phyloP scores from a whole-genome alignment of 345 rosid genomes.

The Gossypium bickii region DNA sequence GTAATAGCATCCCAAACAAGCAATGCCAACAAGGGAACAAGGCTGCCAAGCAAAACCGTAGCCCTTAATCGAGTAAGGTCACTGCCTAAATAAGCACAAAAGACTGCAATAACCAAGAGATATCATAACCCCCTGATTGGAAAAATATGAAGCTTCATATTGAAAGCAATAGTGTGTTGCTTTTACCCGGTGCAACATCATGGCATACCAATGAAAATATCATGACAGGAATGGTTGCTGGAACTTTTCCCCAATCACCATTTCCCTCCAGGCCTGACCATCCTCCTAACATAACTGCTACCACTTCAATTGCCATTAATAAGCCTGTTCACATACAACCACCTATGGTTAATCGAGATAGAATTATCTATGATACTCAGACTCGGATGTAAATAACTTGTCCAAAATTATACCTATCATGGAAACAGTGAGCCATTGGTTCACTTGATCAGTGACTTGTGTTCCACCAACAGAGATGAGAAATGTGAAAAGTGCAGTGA shows the following conservation, averaged over 20 bases:
- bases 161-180: background rate
- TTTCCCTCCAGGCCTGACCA: constrained; percentile 48
- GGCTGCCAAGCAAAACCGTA: constrained; percentile 50
- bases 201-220: constrained; percentile 62
- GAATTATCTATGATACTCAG: background rate
- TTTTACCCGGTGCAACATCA: constrained; percentile 51
- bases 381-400: background rate
- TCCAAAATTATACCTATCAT: constrained; percentile 45
- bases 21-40: constrained; percentile 50
- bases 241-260: constrained; percentile 54
- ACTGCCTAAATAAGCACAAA: constrained; percentile 58
- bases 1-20: constrained; percentile 56
- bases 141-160: background rate
- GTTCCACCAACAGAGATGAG: constrained; percentile 52
- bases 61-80: constrained; percentile 46
- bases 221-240: constrained; percentile 52
- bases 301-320: constrained; percentile 48
- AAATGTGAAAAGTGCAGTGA: constrained; percentile 28
- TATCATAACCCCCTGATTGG: background rate
- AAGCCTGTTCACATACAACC: constrained; percentile 30
- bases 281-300: constrained; percentile 40
- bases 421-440: constrained; percentile 54
- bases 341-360: background rate
- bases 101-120: constrained; percentile 34
- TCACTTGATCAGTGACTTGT: constrained; percentile 46